Evolutionary conservation across 768 basidiomycete genomes (phyloP).

Genomic region (Serendipita indica): DNA sequence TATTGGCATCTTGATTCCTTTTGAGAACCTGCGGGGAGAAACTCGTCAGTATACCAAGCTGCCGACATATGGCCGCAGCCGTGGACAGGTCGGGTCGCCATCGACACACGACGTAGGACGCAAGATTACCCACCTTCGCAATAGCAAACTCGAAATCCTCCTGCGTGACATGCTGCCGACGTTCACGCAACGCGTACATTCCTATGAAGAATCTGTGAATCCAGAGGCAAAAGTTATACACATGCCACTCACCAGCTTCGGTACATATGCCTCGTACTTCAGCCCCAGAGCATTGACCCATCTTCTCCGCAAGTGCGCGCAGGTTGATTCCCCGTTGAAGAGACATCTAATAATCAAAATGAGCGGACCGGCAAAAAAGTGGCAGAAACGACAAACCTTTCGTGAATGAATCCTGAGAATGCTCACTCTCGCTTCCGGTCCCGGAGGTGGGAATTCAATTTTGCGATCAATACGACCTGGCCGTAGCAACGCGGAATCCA

Average conservation of each 20-base stretch:
- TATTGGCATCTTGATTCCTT: conserved; percentile 93
- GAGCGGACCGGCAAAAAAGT: background rate
- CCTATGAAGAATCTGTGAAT: conserved; percentile 28
- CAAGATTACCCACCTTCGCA: conserved; percentile 50
- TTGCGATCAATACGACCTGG: conserved; percentile 94
- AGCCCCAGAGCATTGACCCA: conserved; percentile 97
- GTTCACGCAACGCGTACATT: conserved; percentile 93
- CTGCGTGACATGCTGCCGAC: conserved; percentile 92
- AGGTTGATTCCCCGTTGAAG: conserved; percentile 94
- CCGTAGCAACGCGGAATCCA: conserved; percentile 83
- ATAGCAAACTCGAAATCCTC: conserved; percentile 99
- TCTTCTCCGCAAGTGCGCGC: conserved; percentile 92
- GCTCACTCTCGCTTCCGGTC: conserved; percentile 91
- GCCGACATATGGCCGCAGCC: background rate
- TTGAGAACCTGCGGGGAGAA: conserved; percentile 48
- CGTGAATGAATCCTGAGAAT: conserved; percentile 94
- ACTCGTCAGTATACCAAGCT: background rate
- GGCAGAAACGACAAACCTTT: conserved; percentile 41
- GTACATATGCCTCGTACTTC: conserved; percentile 97
- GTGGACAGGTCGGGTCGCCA: background rate
- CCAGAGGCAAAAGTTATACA: background rate
- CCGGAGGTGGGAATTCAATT: conserved; percentile 97
- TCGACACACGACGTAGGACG: background rate
- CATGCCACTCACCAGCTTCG: conserved; percentile 56
- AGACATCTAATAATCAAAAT: conserved; percentile 54